Conservation (phyloP, 2,329 filamentous ascomycete species). For the Diplodia corticola region DNA sequence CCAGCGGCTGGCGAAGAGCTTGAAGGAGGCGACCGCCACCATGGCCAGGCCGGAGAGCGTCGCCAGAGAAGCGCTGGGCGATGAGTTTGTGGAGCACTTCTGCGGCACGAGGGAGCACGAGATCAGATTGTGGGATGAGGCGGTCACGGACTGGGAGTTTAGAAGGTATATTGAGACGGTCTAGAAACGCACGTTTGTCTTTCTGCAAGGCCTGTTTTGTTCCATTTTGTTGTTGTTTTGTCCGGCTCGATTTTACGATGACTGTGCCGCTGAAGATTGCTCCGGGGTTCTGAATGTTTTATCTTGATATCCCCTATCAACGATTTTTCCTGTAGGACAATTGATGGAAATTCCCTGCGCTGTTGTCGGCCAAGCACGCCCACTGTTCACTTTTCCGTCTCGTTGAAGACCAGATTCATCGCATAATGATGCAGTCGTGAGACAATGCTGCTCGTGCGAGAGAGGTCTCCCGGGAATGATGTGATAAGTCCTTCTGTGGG, state of each 20-base stretch:
- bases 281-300: background rate
- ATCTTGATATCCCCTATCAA: background rate
- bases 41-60: slow-evolving; percentile 80
- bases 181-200: slow-evolving; percentile 32
- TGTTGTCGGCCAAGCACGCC: background rate
- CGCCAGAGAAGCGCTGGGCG: slow-evolving; percentile 89
- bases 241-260: background rate
- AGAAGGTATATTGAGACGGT: slow-evolving; percentile 79
- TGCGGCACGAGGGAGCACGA: slow-evolving; percentile 92
- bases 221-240: background rate
- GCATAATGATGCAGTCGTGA: too few relatives aligned
- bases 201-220: background rate
- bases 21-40: slow-evolving; percentile 78
- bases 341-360: background rate
- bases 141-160: slow-evolving; percentile 93
- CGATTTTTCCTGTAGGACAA: background rate
- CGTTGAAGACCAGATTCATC: background rate
- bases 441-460: background rate
- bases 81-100: slow-evolving; percentile 95
- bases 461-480: background rate
- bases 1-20: slow-evolving; percentile 74
- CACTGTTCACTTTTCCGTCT: background rate
- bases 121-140: slow-evolving; percentile 86
- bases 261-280: background rate
- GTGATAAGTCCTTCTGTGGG: background rate